Percentiles rank a stretch among this genome's conserved stretches.
These are phyloP conservation scores for Laguncularia racemosa DNA, from an alignment of 345 rosid species.

Conservation along the genomic window DNA sequence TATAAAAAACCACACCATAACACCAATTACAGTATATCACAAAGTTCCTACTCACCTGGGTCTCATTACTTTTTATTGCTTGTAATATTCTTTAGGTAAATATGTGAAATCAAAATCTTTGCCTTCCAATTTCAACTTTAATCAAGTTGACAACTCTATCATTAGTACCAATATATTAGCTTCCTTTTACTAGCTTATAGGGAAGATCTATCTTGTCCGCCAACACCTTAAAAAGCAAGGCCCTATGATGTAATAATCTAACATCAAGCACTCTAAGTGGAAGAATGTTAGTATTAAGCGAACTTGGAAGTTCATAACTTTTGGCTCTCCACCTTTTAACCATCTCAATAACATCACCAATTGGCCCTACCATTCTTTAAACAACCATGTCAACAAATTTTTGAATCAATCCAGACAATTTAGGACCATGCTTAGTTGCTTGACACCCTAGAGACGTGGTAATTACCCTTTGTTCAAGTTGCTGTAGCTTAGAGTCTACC, in stretches of 20 bases:
- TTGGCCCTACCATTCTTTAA: conserved; percentile 85
- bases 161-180: conserved; percentile 95
- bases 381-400: conserved; percentile 90
- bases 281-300: conserved; percentile 52
- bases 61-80: no score
- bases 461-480: conserved; percentile 57
- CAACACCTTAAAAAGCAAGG: conserved; percentile 93
- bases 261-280: conserved; percentile 82
- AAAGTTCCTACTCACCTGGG: no score
- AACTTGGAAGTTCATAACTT: conserved; percentile 49
- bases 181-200: conserved; percentile 89
- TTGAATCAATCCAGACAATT: conserved; percentile 55
- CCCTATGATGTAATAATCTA: conserved; percentile 95
- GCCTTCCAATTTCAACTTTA: conserved; percentile 67
- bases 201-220: conserved; percentile 89
- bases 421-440: conserved; percentile 31
- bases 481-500: conserved; percentile 62
- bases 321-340: conserved; percentile 62
- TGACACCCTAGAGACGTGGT: conserved; percentile 39
- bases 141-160: conserved; percentile 92
- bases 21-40: no score
- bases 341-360: conserved; percentile 77
- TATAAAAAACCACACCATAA: no score
- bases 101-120: no score
- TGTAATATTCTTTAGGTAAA: no score